Conservation (phyloP, 208 protist genomes). For the Trichomonas tenax region DNA sequence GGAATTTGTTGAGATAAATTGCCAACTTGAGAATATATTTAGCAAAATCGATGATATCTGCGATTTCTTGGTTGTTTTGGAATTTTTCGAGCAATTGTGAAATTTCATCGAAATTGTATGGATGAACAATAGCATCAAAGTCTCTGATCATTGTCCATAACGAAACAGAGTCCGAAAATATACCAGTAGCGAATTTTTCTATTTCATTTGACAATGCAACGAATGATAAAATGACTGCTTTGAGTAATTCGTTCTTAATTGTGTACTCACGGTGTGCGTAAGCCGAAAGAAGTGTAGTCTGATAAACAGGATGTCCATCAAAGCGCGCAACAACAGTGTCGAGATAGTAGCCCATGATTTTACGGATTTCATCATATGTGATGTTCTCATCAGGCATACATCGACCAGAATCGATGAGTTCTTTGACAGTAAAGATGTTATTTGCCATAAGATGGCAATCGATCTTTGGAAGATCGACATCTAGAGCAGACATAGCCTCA, state of each 20-base stretch:
- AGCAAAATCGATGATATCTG: background rate
- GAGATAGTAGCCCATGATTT: background rate
- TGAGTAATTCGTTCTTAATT: background rate
- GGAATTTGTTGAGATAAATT: background rate
- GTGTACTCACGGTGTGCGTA: background rate
- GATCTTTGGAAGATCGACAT: too few relatives aligned
- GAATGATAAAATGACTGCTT: background rate
- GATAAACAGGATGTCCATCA: background rate
- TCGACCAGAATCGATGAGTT: background rate
- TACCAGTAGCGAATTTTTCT: background rate
- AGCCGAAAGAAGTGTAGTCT: background rate
- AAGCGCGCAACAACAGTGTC: background rate
- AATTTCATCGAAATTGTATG: background rate
- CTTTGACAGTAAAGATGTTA: background rate
- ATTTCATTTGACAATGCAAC: background rate
- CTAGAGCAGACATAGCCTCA: background rate
- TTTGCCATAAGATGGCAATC: background rate
- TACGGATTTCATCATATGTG: background rate
- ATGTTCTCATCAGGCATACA: background rate
- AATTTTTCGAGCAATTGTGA: background rate
- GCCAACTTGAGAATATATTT: background rate
- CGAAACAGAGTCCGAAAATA: background rate
- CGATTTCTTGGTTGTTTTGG: background rate
- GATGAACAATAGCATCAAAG: background rate
- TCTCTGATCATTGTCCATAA: background rate